Evolutionary conservation across 176 grass and related monocot genomes (phyloP), one percentile per base, ranked within the genome.

Genomic region (Puccinellia tenuiflora): DNA sequence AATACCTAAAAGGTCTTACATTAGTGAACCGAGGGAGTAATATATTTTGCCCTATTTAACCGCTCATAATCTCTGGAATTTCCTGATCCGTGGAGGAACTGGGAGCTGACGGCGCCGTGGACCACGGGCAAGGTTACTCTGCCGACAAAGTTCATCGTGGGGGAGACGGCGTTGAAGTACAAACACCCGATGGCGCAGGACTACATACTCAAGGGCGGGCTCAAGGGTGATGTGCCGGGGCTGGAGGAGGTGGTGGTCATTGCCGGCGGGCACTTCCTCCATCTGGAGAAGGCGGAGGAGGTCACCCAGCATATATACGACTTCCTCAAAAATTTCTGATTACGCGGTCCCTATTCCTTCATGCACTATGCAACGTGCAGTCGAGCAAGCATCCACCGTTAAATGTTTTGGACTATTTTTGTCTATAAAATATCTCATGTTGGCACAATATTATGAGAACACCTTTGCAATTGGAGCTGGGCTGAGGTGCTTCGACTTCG

Each of bases 161-260:
- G 88, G 2, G 75, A 90, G 57, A n/a, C 21, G 0, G 83, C 84
- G 3, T 31, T 86, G 54, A 31, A 78, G 6, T 74, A 90, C 68
- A 62, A 86, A 51, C 55, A 80, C 51, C 64, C 75, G 2, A 81
- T 72, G n/a, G 85, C 80, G 31, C 80, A 76, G 67, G 80, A 91
- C 20, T 91, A 73, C 37, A 87, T 91, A 37, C 85, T 81, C 68
- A 87, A 87, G 14, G 88, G 88, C 48, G 85, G 85, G 51, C 50
- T 87, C n/a, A 80, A 91, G 67, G 65, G 17, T 31, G 46, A 91
- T 34, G 85, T 91, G 37, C 89, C 85, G 13, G 70, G 78, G 59
- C 81, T 91, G 25, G 76, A 81, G 59, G 89, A 91, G 54, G 55
- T 83, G 37, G 81, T 79, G 22, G 81, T 87, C 14, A 54, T 91